Percentiles rank a stretch among this genome's conserved stretches.
Conservation (phyloP, 2,329 filamentous ascomycete genomes). For the Mariannaea elegans region DNA sequence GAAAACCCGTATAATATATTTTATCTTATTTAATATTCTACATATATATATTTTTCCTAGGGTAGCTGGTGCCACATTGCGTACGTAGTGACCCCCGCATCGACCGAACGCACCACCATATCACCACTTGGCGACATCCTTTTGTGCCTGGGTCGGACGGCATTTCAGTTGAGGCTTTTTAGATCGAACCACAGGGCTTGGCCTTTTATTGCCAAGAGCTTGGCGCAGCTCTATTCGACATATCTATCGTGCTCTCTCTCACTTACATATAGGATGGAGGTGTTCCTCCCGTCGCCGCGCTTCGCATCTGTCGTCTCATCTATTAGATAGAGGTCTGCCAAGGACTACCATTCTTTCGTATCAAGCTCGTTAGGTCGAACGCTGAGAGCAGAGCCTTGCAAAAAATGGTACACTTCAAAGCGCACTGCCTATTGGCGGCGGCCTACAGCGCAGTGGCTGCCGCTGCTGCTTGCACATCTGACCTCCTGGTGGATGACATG, state of each 20-base stretch:
- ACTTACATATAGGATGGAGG: conserved; percentile 1
- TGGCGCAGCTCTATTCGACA: conserved; percentile 1
- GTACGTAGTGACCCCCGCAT: not conserved
- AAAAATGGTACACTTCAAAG: conserved; percentile 29
- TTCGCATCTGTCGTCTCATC: not conserved
- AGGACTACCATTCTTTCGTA: not conserved
- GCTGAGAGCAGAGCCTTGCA: not conserved
- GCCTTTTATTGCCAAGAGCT: conserved; percentile 16
- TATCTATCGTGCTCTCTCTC: not conserved
- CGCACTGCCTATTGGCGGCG: conserved; percentile 21
- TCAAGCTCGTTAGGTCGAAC: not conserved
- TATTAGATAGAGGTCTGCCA: not conserved
- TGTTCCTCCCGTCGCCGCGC: not conserved
- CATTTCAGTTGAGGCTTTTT: conserved; percentile 20
- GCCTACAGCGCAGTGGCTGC: conserved; percentile 24
- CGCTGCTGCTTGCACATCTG: conserved; percentile 38
- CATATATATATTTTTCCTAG: not conserved
- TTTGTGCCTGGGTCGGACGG: not conserved
- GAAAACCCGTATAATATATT: too few relatives aligned
- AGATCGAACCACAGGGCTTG: not conserved
- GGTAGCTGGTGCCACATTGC: too few relatives aligned
- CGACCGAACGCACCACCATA: not conserved
- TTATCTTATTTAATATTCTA: too few relatives aligned
- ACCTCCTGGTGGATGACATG: conserved; percentile 47
- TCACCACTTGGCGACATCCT: conserved; percentile 3